Evolutionary conservation across 371 early-diverging fungal genomes (phyloP).

Genomic region (Rhizomucor miehei): DNA sequence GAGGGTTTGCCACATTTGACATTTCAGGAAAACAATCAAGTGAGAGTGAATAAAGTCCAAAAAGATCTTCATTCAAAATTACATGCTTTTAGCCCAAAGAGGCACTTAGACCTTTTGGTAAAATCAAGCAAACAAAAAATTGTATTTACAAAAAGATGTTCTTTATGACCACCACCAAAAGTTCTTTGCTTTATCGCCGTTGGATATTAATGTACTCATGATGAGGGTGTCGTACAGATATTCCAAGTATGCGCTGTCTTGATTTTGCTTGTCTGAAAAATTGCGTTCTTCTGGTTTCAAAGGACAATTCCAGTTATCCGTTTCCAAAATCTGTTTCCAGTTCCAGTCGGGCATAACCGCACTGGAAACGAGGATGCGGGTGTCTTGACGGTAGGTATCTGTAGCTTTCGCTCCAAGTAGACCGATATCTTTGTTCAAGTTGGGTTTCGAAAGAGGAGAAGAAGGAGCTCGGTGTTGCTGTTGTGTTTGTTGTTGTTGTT

Average conservation of each 20-base stretch:
- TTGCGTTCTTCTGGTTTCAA: constrained; percentile 35
- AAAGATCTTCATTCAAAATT: no score
- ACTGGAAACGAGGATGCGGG: constrained; percentile 43
- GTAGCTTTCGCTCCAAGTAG: constrained; percentile 42
- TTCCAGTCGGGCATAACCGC: constrained; percentile 51
- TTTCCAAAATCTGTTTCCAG: constrained; percentile 22
- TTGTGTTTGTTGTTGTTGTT: constrained; percentile 11
- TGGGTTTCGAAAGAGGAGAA: constrained; percentile 36
- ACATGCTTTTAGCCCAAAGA: no score
- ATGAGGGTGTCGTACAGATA: constrained; percentile 44
- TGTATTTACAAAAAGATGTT: no score
- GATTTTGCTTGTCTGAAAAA: constrained; percentile 15
- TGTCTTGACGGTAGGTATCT: constrained; percentile 47
- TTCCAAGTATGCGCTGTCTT: constrained; percentile 32
- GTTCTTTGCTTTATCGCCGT: constrained; percentile 19
- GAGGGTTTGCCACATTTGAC: no score
- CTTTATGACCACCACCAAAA: constrained; percentile 36
- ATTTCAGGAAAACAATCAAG: no score
- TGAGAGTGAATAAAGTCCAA: no score
- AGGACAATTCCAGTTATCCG: constrained; percentile 11
- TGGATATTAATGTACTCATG: constrained; percentile 27
- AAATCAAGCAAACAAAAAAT: no score
- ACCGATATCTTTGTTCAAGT: constrained; percentile 46
- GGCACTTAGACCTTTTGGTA: no score
- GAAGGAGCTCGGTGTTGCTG: constrained; percentile 14